Evolutionary conservation across 768 basidiomycete species (phyloP).

Genomic region (Cystofilobasidium macerans): DNA sequence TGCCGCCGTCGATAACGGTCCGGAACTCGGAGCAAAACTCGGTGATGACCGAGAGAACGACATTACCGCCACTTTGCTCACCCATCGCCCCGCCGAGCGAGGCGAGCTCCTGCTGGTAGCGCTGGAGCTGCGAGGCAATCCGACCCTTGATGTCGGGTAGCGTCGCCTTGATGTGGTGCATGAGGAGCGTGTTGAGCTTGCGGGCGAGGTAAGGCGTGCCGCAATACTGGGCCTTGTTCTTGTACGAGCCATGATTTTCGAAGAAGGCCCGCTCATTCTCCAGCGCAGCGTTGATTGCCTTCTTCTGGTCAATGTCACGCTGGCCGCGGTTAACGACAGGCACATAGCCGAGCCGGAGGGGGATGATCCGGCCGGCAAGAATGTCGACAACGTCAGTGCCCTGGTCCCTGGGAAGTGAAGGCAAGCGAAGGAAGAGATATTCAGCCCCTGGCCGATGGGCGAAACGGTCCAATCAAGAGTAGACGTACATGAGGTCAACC

Average conservation of each 20-base stretch:
- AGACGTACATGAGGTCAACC: slow-evolving; percentile 85
- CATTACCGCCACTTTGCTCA: slow-evolving; percentile 72
- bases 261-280: slow-evolving; percentile 88
- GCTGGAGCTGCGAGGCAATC: slow-evolving; percentile 79
- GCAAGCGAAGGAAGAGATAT: not conserved
- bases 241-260: slow-evolving; percentile 85
- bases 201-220: slow-evolving; percentile 91
- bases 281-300: slow-evolving; percentile 71
- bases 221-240: slow-evolving; percentile 87
- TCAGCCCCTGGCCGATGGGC: not conserved
- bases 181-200: slow-evolving; percentile 95
- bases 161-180: slow-evolving; percentile 96
- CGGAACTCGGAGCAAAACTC: slow-evolving; percentile 97
- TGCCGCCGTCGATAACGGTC: slow-evolving; percentile 91
- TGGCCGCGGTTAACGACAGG: slow-evolving; percentile 98
- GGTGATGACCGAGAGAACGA: slow-evolving; percentile 93
- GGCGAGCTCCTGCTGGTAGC: slow-evolving; percentile 71
- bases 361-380: slow-evolving; percentile 91
- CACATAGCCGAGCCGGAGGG: slow-evolving; percentile 89
- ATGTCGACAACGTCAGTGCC: slow-evolving; percentile 99
- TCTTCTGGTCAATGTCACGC: slow-evolving; percentile 83
- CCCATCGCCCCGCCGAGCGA: slow-evolving; percentile 77
- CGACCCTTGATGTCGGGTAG: slow-evolving; percentile 97
- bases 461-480: not conserved
- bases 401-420: slow-evolving; percentile 56